Base-by-base conservation (phyloP, 1,139 yeast genomes). In the Hansenula anomala region DNA sequence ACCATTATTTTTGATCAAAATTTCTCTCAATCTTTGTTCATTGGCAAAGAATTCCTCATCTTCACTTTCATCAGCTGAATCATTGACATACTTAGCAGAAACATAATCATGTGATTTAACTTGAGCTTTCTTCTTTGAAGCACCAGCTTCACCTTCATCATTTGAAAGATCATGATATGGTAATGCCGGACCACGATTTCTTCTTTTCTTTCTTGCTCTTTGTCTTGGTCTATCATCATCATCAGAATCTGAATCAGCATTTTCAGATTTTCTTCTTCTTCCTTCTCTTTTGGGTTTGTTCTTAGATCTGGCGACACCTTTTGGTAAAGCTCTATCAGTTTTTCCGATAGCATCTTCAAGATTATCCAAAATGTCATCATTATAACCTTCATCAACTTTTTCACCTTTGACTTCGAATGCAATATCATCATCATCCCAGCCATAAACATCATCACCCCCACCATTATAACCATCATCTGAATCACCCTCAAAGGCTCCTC, bases 51-150 rank as follows among this genome's bases (percentile, higher is more conserved):
- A 83, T 22, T 54, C 66, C 2, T 52, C 54, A 42, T 68, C 78
- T 47, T 81, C 88, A 4, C 78, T 71, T 18, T 76, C 83, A 50
- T 82, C 88, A 52, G 82, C 90, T 0, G 86, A 79, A 38, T 73
- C 80, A 42, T 67, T 67, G 33, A 84, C 73, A 49, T 63, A 77
- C 44, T 76, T 81, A 3, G 79, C 60, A 2, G 55, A 52, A 10
- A 47, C 43, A 30, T 38, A 37, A 14, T 18, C 29, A 17, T 19
- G 27, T 3, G 20, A 23, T 10, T n/a, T 25, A 14, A 16, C 36
- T 12, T 23, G 31, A 28, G 36, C 36, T 24, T 19, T 36, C 23
- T 19, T 36, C 22, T 19, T 39, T 14, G 14, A 18, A 11, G 22
- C 30, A 8, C 14, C 28, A 11, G 22, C 30, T 9, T n/a, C 28